phyloP scores from a whole-genome alignment of 495 filamentous ascomycete genomes.

The Aspergillus homomorphus region DNA sequence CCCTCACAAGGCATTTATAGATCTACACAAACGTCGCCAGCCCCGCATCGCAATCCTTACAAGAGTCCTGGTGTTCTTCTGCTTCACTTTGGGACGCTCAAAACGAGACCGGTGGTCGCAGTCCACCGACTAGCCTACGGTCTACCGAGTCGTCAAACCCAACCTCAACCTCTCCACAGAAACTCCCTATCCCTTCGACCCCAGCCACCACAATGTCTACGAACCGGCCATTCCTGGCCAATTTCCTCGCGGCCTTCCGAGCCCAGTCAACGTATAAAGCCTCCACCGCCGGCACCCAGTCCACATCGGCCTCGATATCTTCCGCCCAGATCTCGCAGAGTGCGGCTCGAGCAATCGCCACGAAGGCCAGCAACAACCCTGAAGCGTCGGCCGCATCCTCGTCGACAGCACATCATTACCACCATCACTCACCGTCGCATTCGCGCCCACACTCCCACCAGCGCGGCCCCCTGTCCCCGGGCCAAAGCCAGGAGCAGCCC shows the following conservation, averaged over 20 bases:
- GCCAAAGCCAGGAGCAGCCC: constrained; percentile 1
- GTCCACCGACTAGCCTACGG: background rate
- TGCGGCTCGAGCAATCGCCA: constrained; percentile 41
- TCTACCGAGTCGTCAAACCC: background rate
- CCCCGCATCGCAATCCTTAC: too few species aligned
- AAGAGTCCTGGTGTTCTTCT: too few species aligned
- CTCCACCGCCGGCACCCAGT: constrained; percentile 28
- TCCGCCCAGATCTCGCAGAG: constrained; percentile 37
- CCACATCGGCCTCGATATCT: constrained; percentile 29
- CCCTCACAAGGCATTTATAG: background rate
- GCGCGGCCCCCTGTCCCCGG: constrained; percentile 18
- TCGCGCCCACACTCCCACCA: constrained; percentile 26
- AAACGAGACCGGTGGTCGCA: background rate
- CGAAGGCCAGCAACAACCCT: constrained; percentile 28
- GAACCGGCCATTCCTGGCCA: constrained; percentile 79
- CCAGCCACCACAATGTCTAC: constrained; percentile 46
- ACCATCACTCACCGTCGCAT: constrained; percentile 19
- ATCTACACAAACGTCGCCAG: background rate
- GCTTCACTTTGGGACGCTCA: too few species aligned
- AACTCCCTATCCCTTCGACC: too few species aligned
- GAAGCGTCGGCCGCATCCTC: constrained; percentile 12
- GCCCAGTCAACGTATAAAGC: constrained; percentile 53
- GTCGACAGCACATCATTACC: constrained; percentile 18
- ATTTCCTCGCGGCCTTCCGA: constrained; percentile 83
- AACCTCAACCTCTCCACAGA: background rate